Base-by-base conservation (phyloP, 345 rosid species). In the Lumnitzera racemosa region DNA sequence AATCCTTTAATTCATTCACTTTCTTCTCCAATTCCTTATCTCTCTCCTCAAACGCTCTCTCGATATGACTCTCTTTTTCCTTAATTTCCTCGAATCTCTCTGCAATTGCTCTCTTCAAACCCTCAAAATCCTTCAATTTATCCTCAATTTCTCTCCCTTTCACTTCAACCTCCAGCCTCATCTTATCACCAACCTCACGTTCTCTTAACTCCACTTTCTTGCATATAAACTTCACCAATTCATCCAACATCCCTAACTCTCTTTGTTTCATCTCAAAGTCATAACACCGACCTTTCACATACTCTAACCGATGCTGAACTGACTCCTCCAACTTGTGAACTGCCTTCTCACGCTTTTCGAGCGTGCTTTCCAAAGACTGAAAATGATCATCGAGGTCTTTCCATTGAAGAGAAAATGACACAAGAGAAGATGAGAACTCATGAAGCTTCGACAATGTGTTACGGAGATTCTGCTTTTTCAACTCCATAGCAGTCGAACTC, bases 381-480 rank as follows among this genome's bases (percentile, higher is more conserved):
- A 72, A 69, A 57, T 63, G 62, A 0, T 56, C 56, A 14, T 74
- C 86, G 23, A 82, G 63, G 9, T 80, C 88, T 51, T 85, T 66
- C 82, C 81, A 76, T 25, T 76, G 82, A 49, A 72, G 50, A 15
- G 74, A 58, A 31, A 85, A 76, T 6, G 47, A 49, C 47, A 80
- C 41, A 61, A 82, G 12, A 11, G 86, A 82, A 59, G 79, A 72
- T 53, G 79, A 81, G n/a, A 67, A 56, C 4, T 66, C 67, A 13
- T 76, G 75, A 24, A 80, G 67, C 47, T 74, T 63, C 49, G 67
- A 51, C 36, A 82, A 49, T 16, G 79, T 59, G 61, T 25, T 62
- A 29, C 74, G 63, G 6, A 78, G 15, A 46, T 25, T 56, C 2
- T 61, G 29, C 57, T 13, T 54, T 56, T 59, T 72, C 59, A 58